Base-by-base conservation (phyloP, 2,329 filamentous ascomycete species). In the Zymoseptoria ardabiliae region DNA sequence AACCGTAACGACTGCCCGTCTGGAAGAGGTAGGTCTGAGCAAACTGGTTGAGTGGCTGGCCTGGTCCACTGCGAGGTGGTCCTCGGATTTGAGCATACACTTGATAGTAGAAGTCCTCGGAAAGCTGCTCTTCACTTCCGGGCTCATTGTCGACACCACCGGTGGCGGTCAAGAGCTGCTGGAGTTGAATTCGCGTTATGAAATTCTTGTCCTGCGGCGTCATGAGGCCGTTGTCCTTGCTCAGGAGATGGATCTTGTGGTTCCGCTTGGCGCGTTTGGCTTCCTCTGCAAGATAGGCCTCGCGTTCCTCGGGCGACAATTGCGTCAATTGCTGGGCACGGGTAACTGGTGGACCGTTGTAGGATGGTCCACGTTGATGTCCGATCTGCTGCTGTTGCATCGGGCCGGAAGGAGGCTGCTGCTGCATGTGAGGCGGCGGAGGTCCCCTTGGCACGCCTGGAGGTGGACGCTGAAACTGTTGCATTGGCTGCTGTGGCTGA, bases 191-290 rank as follows among this genome's bases (percentile, higher is more conserved):
- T 19, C 94, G 87, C 4, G 94, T 97, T 66, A 99, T 96, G 76
- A 97, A 99, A 73, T 97, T 99, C 81, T 99, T 99, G 76, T 99
- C 94, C 72, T 97, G 93, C 0, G 94, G 94, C 3, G 94, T 99
- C 94, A 99, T 99, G 62, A 99, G 78, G 22, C 94, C 94, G 70
- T 99, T 99, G 69, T 96, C 91, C 76, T 91, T 91, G 22, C 91
- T 96, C 56, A 97, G 78, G 50, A 95, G 80, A 77, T 92, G 93
- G 63, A 99, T 97, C 79, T 99, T 99, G 78, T 97, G 93, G 71
- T 99, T 97, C 50, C 94, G 85, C 80, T 99, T 99, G 5, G 94
- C 92, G 55, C 94, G 86, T 76, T 92, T 94, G 0, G 92, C 92
- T 74, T 99, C 94, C 73, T 96, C 92, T 64, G 91, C 86, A 56